Percentiles rank a stretch among this genome's conserved stretches.
These are phyloP conservation scores for Alternaria hordeiaustralica DNA, from an alignment of 2,329 filamentous ascomycete species.

Conservation along the genomic window DNA sequence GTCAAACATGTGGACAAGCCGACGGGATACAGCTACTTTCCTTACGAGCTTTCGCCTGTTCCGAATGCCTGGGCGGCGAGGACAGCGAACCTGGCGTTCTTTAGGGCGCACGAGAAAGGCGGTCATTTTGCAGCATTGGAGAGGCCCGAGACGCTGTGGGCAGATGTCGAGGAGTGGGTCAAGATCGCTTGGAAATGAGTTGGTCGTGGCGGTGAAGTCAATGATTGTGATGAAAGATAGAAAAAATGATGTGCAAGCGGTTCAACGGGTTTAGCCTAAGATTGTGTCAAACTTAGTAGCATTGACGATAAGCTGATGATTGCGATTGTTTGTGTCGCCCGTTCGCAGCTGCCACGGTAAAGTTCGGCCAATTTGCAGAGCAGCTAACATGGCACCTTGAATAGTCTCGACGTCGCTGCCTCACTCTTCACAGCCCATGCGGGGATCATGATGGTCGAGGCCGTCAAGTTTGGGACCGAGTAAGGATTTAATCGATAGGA, in stretches of 20 bases:
- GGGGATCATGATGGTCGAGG: background rate
- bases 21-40: slow-evolving; percentile 53
- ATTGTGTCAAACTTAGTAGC: background rate
- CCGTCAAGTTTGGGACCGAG: slow-evolving; percentile 4
- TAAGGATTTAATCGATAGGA: slow-evolving; percentile 1
- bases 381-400: background rate
- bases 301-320: background rate
- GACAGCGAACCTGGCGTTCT: slow-evolving; percentile 48
- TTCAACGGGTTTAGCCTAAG: background rate
- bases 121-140: slow-evolving; percentile 61
- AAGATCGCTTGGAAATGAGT: slow-evolving; percentile 41
- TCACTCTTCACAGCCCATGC: background rate
- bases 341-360: background rate
- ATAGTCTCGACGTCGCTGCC: background rate
- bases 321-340: background rate
- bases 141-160: slow-evolving; percentile 49
- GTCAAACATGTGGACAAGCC: slow-evolving; percentile 50
- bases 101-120: slow-evolving; percentile 43
- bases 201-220: background rate
- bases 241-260: background rate
- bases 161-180: slow-evolving; percentile 56
- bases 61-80: slow-evolving; percentile 51
- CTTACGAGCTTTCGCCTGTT: slow-evolving; percentile 50
- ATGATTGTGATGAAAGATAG: background rate
- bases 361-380: background rate